These are phyloP conservation scores for Penicillium pulvis DNA, from an alignment of 495 filamentous ascomycete genomes.

Conservation along the genomic window DNA sequence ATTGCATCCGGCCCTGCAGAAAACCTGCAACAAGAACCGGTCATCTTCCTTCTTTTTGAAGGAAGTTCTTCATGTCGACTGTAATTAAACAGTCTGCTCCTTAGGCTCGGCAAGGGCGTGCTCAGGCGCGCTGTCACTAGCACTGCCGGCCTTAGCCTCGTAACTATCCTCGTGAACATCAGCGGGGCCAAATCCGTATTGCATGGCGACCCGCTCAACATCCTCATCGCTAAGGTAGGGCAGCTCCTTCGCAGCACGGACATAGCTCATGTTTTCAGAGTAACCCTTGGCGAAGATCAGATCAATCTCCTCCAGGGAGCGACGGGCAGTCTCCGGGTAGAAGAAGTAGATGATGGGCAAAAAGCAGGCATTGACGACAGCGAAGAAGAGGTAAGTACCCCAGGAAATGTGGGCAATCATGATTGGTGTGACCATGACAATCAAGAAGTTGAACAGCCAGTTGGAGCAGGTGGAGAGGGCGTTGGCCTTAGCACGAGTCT, in stretches of 20 bases:
- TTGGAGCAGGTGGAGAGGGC: conserved; percentile 29
- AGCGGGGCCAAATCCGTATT: conserved; percentile 56
- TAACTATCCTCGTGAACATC: conserved; percentile 14
- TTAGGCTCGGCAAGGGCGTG: neutral
- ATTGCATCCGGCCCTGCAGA: neutral
- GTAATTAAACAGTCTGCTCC: neutral
- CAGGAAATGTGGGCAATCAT: conserved; percentile 44
- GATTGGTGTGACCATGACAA: conserved; percentile 32
- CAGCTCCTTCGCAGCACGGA: conserved; percentile 68
- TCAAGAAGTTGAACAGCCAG: conserved; percentile 36
- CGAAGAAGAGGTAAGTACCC: conserved; percentile 52
- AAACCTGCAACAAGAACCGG: neutral
- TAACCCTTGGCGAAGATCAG: conserved; percentile 64
- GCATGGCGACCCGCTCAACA: conserved; percentile 60
- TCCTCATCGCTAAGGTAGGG: conserved; percentile 64
- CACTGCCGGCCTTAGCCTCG: conserved; percentile 14
- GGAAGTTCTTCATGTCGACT: neutral
- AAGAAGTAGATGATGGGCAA: conserved; percentile 42
- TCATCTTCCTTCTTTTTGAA: neutral
- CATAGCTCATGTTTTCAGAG: conserved; percentile 72
- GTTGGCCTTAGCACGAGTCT: conserved; percentile 60
- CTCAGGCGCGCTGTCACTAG: neutral
- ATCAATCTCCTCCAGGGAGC: conserved; percentile 49
- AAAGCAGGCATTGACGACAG: conserved; percentile 37
- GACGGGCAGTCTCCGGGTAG: conserved; percentile 45